A percentile compares a stretch with the other conserved stretches of the same genome.
Evolutionary conservation across 2,329 filamentous ascomycete genomes (phyloP).

Genomic region (Plectosphaerella plurivora): DNA sequence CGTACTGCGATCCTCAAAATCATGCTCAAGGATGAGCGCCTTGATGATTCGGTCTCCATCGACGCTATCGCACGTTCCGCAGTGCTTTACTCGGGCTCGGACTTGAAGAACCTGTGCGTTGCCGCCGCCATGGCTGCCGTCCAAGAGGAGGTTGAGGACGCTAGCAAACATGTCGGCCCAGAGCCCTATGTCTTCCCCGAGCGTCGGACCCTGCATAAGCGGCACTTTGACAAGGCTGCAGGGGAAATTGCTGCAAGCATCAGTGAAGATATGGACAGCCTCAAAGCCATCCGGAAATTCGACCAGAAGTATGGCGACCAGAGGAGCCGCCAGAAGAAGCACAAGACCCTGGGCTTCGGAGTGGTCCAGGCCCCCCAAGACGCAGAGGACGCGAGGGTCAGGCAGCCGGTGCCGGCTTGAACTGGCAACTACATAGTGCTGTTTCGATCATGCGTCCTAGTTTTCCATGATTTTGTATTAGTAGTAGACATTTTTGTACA

Average conservation of each 20-base stretch:
- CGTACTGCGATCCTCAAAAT: conserved; percentile 66
- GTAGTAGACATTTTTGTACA: too few relatives aligned
- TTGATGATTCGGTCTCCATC: conserved; percentile 59
- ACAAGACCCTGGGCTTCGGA: conserved; percentile 55
- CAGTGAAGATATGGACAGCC: conserved; percentile 84
- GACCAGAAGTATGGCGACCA: conserved; percentile 92
- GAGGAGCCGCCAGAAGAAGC: conserved; percentile 53
- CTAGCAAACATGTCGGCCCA: conserved; percentile 29
- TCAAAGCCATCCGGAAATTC: conserved; percentile 87
- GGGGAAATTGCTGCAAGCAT: conserved; percentile 89
- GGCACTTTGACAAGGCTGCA: conserved; percentile 82
- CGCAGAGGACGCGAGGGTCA: conserved; percentile 41
- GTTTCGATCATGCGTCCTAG: too few relatives aligned
- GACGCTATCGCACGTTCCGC: conserved; percentile 61
- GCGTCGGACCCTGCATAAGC: conserved; percentile 57
- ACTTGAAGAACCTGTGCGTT: conserved; percentile 79
- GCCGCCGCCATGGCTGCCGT: conserved; percentile 76
- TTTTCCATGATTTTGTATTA: too few relatives aligned
- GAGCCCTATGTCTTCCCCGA: conserved; percentile 59
- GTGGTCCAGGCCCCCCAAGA: conserved; percentile 33
- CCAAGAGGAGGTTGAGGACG: conserved; percentile 60
- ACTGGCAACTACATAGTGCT: too few relatives aligned
- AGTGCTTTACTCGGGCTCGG: conserved; percentile 75
- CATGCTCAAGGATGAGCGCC: conserved; percentile 62
- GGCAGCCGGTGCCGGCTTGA: conserved; percentile 13